phyloP scores from a whole-genome alignment of 2,329 filamentous ascomycete species.

The Sporothrix humicola region DNA sequence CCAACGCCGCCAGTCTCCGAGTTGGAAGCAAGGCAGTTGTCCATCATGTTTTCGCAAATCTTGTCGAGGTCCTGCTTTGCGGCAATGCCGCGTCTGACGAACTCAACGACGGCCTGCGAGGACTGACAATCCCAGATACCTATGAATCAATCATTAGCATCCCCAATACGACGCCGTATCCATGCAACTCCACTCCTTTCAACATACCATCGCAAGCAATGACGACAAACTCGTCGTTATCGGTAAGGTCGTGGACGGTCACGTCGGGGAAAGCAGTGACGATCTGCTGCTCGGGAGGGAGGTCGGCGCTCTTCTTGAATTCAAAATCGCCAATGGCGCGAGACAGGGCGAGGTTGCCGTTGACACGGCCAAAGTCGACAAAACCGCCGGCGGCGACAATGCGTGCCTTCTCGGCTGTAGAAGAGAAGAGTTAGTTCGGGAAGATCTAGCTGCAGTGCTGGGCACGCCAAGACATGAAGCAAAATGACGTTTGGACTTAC shows the following conservation, averaged over 20 bases:
- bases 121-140: conserved; percentile 99
- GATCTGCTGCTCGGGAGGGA: conserved; percentile 97
- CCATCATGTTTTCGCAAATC: conserved; percentile 99
- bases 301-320: conserved; percentile 98
- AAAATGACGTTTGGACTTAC: conserved; percentile 53
- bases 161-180: not conserved
- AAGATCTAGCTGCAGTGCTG: no score
- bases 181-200: not conserved
- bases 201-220: conserved; percentile 86
- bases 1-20: conserved; percentile 97
- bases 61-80: conserved; percentile 93
- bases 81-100: conserved; percentile 93
- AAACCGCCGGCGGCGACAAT: conserved; percentile 96
- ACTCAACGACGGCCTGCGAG: conserved; percentile 95
- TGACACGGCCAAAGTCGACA: conserved; percentile 97
- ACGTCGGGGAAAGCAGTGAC: conserved; percentile 97
- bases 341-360: conserved; percentile 95
- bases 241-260: conserved; percentile 83
- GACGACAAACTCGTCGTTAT: conserved; percentile 95
- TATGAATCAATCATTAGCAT: conserved; percentile 48
- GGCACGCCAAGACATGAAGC: not conserved
- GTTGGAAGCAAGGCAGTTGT: conserved; percentile 97
- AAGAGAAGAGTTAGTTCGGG: not conserved
- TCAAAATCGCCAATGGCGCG: conserved; percentile 98
- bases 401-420: conserved; percentile 85